Evolutionary conservation across 257 asterid species (phyloP), one percentile per base, ranked within the genome.

Genomic region (Knoxia roxburghii): DNA sequence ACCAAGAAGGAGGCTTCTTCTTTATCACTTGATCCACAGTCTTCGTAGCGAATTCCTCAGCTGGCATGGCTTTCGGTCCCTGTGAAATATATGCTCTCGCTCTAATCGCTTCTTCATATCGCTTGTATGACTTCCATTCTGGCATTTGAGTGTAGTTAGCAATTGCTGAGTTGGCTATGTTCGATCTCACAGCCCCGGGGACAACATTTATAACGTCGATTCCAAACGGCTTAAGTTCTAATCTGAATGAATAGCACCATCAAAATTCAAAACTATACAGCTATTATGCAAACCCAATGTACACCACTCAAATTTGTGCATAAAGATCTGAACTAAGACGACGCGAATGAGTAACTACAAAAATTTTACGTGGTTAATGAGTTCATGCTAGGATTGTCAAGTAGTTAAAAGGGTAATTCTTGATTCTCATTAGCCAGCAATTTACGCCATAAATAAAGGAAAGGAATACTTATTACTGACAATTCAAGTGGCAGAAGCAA

Each of bases 71-170:
- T 51, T 77, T 80, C 8, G 78, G 55, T 48, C 84, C 78, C 69
- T 90, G 99, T 5, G 97, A 88, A 17, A 77, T 18, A 0, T 60
- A 17, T 41, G 96, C 99, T 68, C 99, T 81, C 26, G 80, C 86
- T 73, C 82, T 75, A 58, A 93, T 93, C 12, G 84, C 81, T 60
- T 77, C 90, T 67, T 78, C 86, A 58, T 83, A 93, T 65, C 58
- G 79, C 82, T 93, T 90, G 86, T 83, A 93, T 60, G 88, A 63
- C 75, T 90, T 86, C 97, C 95, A 93, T 59, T 90, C 97, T 0
- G 99, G 99, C 99, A 88, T 88, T 65, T 65, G 70, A 30, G 24
- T 78, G 80, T 85, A 84, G 53, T 10, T 70, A 6, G 81, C 75
- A 27, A 82, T 20, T 27, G 95, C 97, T 14, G 96, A 76, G 52